These are phyloP conservation scores for Samsoniella hepiali DNA, from an alignment of 2,329 filamentous ascomycete species.

Conservation along the genomic window DNA sequence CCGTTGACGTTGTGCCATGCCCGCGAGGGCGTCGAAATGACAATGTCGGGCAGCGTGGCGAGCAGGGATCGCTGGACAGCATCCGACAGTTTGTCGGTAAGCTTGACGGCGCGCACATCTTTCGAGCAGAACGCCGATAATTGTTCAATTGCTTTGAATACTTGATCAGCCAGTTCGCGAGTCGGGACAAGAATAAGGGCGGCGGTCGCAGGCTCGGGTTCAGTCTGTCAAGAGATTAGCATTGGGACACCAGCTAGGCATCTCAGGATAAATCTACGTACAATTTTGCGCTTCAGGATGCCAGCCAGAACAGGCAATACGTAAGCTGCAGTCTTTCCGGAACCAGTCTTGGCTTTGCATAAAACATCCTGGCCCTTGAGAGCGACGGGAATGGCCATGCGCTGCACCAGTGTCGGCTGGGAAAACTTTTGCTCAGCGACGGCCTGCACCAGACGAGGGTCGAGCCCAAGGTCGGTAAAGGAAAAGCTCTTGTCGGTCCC, in stretches of 20 bases:
- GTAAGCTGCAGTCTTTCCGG: slow-evolving; percentile 97
- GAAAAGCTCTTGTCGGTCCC: slow-evolving; percentile 40
- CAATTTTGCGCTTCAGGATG: slow-evolving; percentile 74
- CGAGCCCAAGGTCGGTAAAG: slow-evolving; percentile 77
- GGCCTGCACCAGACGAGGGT: slow-evolving; percentile 80
- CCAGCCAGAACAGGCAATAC: slow-evolving; percentile 82
- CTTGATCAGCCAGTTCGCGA: slow-evolving; percentile 89
- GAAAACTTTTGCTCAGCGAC: slow-evolving; percentile 80
- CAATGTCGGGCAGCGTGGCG: slow-evolving; percentile 79
- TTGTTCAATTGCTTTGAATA: slow-evolving; percentile 71
- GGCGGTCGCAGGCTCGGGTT: slow-evolving; percentile 55
- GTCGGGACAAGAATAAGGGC: slow-evolving; percentile 92
- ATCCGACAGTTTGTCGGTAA: slow-evolving; percentile 87
- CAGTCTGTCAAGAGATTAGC: slow-evolving; percentile 37
- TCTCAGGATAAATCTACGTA: slow-evolving; percentile 30
- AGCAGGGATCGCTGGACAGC: slow-evolving; percentile 84
- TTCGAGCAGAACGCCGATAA: slow-evolving; percentile 83
- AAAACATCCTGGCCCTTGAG: slow-evolving; percentile 86
- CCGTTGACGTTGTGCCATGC: slow-evolving; percentile 75
- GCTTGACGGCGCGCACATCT: slow-evolving; percentile 75
- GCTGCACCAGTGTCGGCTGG: slow-evolving; percentile 84
- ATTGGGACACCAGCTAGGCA: neutral
- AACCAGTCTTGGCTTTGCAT: slow-evolving; percentile 90
- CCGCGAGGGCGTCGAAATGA: slow-evolving; percentile 86
- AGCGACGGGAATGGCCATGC: slow-evolving; percentile 81